A percentile compares a stretch with the other conserved stretches of the same genome.
phyloP scores from a whole-genome alignment of 495 filamentous ascomycete species.

The Aspergillus bertholletiae region DNA sequence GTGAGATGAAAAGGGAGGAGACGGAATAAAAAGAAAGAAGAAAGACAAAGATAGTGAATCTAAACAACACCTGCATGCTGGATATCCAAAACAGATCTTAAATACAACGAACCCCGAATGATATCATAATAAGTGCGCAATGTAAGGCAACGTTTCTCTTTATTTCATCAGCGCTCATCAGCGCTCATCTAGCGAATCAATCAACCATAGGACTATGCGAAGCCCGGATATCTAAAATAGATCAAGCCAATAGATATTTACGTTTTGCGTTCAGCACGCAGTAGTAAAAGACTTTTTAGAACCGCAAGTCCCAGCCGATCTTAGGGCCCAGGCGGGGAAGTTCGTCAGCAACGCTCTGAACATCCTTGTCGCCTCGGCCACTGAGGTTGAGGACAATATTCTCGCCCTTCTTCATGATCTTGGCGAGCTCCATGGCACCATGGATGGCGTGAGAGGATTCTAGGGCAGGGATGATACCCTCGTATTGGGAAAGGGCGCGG shows the following conservation, averaged over 20 bases:
- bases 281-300: slow-evolving; percentile 27
- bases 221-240: not conserved
- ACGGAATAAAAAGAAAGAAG: not conserved
- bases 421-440: slow-evolving; percentile 84
- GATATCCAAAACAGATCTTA: not conserved
- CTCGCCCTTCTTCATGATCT: slow-evolving; percentile 82
- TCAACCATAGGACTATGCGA: not conserved
- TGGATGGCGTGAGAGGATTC: slow-evolving; percentile 92
- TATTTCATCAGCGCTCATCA: not conserved
- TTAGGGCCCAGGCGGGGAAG: slow-evolving; percentile 81
- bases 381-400: slow-evolving; percentile 93
- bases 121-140: not conserved
- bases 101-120: not conserved
- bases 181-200: not conserved
- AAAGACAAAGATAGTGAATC: not conserved
- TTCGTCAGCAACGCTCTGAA: slow-evolving; percentile 95
- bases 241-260: not conserved
- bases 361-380: slow-evolving; percentile 95
- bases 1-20: not conserved
- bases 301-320: slow-evolving; percentile 96
- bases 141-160: not conserved
- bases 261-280: too few relatives aligned
- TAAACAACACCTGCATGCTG: not conserved
- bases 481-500: slow-evolving; percentile 72
- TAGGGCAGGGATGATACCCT: slow-evolving; percentile 95